These are phyloP conservation scores for Coemansia sp. DNA, from an alignment of 192 early-diverging fungal genomes.

Conservation along the genomic window DNA sequence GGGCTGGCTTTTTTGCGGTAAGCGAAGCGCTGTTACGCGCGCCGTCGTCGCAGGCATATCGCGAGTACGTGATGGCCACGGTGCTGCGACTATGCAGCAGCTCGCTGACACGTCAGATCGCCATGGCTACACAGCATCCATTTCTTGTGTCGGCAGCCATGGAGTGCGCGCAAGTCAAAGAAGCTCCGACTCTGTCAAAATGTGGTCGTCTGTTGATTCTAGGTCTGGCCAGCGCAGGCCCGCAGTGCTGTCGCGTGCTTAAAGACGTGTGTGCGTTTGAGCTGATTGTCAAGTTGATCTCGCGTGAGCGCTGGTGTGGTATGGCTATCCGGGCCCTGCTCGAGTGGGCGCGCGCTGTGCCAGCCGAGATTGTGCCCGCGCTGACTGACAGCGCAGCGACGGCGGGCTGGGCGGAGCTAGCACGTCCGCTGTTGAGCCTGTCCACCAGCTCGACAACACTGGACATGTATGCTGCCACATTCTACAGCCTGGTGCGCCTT, in stretches of 20 bases:
- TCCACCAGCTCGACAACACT: constrained; percentile 54
- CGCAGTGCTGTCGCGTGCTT: constrained; percentile 52
- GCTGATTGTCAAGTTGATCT: constrained; percentile 54
- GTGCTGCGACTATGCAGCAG: constrained; percentile 47
- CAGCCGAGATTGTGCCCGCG: constrained; percentile 45
- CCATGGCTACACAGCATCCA: constrained; percentile 42
- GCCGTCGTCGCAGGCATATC: constrained; percentile 36
- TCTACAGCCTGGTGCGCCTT: constrained; percentile 46
- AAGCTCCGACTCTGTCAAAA: constrained; percentile 39
- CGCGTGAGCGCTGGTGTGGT: constrained; percentile 55
- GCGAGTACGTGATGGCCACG: constrained; percentile 54
- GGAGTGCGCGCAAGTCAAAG: constrained; percentile 47
- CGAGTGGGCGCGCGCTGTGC: constrained; percentile 47
- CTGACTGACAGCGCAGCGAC: constrained; percentile 39
- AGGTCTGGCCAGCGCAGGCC: constrained; percentile 39
- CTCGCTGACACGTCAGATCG: constrained; percentile 44
- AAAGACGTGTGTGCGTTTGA: constrained; percentile 52
- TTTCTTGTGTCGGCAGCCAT: constrained; percentile 41
- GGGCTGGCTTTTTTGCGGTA: constrained; percentile 43
- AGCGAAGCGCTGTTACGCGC: constrained; percentile 38
- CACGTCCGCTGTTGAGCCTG: constrained; percentile 45
- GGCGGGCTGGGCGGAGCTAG: constrained; percentile 48
- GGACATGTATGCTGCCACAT: constrained; percentile 50
- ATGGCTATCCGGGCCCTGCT: constrained; percentile 53
- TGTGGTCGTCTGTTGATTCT: constrained; percentile 47